Base-by-base conservation (phyloP, 1,139 yeast genomes). In the Magnusiomyces sp. region DNA sequence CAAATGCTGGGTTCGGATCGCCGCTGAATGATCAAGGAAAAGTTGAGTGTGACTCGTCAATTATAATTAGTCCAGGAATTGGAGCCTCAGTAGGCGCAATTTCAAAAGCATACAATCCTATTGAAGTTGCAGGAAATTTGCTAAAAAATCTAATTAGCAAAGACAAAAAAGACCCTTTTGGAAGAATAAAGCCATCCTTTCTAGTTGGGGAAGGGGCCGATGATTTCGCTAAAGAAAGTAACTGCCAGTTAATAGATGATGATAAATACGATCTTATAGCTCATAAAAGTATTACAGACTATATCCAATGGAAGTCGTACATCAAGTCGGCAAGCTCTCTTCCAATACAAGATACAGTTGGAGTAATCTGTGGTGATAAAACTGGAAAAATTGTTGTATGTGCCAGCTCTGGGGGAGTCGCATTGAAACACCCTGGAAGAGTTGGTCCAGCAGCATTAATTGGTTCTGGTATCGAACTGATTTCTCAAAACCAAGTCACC, bases 1-100 rank as follows among this genome's bases (percentile, higher is more conserved):
- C 83, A 13, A 80, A 80, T 58, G 76, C 83, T 2, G 86, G 84
- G 0, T 63, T 59, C 47, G 84, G 84, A 1, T 74, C 83, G 1
- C 75, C 78, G 16, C 62, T 79, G 49, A 75, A 75, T 53, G 51
- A 65, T 10, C 52, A 60, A 1, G 83, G 83, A 0, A 51, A 62
- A 2, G 79, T 78, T 0, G 78, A 74, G 53, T 76, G 81, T 56
- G 86, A 80, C 60, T 76, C 79, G 1, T 56, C 65, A 1, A 52
- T 71, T 11, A 59, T 68, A 55, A 4, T 33, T 33, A 33, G 20
- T 20, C 27, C 19, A 53, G 55, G 37, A 39, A 56, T 51, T 1
- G 56, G 59, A 5, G 66, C 64, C 1, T 53, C 62, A 2, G 70
- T 70, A 1, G 72, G 71, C 0, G 62, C 67, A 6, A 54, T 67